Base-by-base conservation (phyloP, 179 eudicot genomes). In the Carnegiea gigantea region DNA sequence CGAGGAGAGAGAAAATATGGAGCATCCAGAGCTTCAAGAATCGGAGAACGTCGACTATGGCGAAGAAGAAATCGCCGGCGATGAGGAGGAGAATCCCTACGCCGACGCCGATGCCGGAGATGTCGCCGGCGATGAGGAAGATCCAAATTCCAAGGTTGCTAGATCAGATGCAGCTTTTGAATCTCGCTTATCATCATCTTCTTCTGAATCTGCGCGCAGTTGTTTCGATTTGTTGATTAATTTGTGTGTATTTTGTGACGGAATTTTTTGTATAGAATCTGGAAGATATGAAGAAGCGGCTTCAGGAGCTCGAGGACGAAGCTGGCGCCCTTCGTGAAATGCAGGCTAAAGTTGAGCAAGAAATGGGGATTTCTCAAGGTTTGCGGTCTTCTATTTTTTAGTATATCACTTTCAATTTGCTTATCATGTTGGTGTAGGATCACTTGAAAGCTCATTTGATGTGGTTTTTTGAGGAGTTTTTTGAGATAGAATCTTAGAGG, bases 291-390 rank as follows among this genome's bases (percentile, higher is more conserved):
- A 86, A 86, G 82, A 83, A 79, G 79, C 59, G 88, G 24, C 77
- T 83, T 3, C 82, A 78, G 54, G 86, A 86, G 78, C 86, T 83
- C 36, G 88, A 86, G 70, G 88, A 86, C 44, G 88, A 86, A 86
- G 84, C 86, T 80, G 86, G 84, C 12, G 88, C 86, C 11, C 88
- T 86, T 59, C 88, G 88, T 60, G 88, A 83, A 78, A 86, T 86
- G 84, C 84, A 86, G 77, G 86, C 88, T 36, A 83, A 83, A 81
- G 88, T 83, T 53, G 84, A 86, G 78, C 88, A 80, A 15, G 88
- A 86, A 38, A 86, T 83, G 88, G 83, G 83, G 9, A 53, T 80
- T 65, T 38, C 85, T 85, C 85, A 82, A 86, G 85, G 83, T 85
- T 23, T 60, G 30, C 24, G 9, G 9, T 65, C 26, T 28, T 49